Conservation (phyloP, 2,329 filamentous ascomycete species). For the Malbranchea zuffiana region DNA sequence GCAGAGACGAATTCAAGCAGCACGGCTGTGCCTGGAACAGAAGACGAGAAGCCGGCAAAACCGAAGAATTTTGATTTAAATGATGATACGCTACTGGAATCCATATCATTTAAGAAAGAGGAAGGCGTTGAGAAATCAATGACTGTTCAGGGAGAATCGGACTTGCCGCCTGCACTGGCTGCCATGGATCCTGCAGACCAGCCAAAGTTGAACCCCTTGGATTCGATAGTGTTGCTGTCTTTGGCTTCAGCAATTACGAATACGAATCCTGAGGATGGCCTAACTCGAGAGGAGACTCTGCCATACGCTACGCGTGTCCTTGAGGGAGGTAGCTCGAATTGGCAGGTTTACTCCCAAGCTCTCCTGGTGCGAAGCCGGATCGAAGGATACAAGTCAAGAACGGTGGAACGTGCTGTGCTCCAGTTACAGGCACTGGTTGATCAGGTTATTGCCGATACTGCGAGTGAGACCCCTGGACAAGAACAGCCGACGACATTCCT, state of each 20-base stretch:
- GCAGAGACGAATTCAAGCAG: slow-evolving; percentile 12
- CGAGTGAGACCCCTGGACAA: slow-evolving; percentile 28
- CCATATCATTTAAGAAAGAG: slow-evolving; percentile 63
- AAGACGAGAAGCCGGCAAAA: slow-evolving; percentile 24
- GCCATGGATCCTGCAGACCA: slow-evolving; percentile 66
- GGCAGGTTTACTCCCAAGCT: slow-evolving; percentile 95
- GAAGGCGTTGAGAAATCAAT: slow-evolving; percentile 29
- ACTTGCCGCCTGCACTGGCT: slow-evolving; percentile 51
- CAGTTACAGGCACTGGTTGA: slow-evolving; percentile 94
- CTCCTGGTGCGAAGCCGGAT: slow-evolving; percentile 81
- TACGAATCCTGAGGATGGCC: slow-evolving; percentile 67
- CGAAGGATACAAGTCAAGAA: slow-evolving; percentile 76
- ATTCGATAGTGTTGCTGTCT: slow-evolving; percentile 75
- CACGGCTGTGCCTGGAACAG: slow-evolving; percentile 16
- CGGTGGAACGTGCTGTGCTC: slow-evolving; percentile 76
- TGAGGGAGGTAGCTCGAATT: slow-evolving; percentile 81
- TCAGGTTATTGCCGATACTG: slow-evolving; percentile 82
- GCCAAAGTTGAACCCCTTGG: slow-evolving; percentile 67
- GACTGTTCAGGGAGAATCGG: slow-evolving; percentile 33
- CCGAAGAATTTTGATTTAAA: slow-evolving; percentile 70
- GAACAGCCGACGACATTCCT: slow-evolving; percentile 62
- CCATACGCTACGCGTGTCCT: slow-evolving; percentile 85
- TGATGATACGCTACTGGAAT: slow-evolving; percentile 84
- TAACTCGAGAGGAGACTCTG: slow-evolving; percentile 86
- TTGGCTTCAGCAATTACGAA: slow-evolving; percentile 82